Percentiles rank a stretch among this genome's conserved stretches.
These are phyloP conservation scores for Thalassiosira oceanica DNA, from an alignment of 352 stramenopile genomes.

Conservation along the genomic window DNA sequence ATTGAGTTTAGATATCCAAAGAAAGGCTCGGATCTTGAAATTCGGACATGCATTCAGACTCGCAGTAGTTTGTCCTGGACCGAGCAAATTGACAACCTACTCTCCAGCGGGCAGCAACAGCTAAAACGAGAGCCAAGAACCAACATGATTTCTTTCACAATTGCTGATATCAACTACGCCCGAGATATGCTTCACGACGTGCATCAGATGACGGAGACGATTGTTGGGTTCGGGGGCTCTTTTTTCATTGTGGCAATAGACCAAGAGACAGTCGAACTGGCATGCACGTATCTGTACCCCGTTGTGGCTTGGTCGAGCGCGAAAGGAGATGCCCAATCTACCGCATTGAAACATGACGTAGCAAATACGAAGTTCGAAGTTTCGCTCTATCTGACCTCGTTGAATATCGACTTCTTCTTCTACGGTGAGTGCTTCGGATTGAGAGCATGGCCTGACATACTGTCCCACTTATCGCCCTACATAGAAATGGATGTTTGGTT, in stretches of 20 bases:
- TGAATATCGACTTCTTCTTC: conserved; percentile 36
- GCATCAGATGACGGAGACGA: conserved; percentile 44
- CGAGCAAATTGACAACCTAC: neutral
- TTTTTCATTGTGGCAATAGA: conserved; percentile 56
- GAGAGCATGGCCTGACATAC: no score
- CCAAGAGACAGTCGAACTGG: conserved; percentile 18
- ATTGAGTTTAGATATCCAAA: neutral
- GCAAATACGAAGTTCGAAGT: conserved; percentile 41
- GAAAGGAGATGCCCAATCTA: conserved; percentile 1
- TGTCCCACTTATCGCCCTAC: no score
- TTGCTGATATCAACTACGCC: conserved; percentile 44
- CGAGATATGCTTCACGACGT: conserved; percentile 53
- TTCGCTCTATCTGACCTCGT: conserved; percentile 15
- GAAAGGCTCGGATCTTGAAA: neutral
- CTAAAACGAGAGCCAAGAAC: neutral
- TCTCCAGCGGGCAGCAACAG: neutral
- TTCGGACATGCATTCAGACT: neutral
- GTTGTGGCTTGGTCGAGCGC: conserved; percentile 16
- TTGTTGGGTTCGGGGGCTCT: conserved; percentile 22
- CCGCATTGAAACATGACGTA: conserved; percentile 15
- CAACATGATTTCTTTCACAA: conserved; percentile 49
- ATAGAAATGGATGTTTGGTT: conserved; percentile 66
- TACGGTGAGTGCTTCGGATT: no score
- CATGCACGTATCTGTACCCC: conserved; percentile 33
- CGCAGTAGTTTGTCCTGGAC: neutral